phyloP scores from a whole-genome alignment of 2,329 filamentous ascomycete genomes.

The Colletotrichum paranaense region DNA sequence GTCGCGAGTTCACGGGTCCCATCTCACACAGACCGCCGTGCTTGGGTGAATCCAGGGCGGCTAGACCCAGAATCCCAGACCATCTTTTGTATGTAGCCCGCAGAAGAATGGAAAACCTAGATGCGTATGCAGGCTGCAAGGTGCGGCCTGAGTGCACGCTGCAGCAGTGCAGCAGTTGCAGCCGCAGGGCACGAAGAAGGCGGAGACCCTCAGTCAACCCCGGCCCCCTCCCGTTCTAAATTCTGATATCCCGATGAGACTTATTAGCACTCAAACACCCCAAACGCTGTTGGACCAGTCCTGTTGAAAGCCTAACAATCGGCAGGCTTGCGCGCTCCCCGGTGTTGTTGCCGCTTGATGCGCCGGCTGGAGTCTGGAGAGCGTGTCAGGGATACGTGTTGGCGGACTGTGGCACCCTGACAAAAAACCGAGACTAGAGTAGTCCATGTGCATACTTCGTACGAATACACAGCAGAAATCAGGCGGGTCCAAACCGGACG shows the following conservation, averaged over 20 bases:
- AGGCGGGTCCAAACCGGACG: not conserved
- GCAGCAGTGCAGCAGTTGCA: conserved; percentile 11
- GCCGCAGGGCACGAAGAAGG: conserved; percentile 16
- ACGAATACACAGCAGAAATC: not conserved
- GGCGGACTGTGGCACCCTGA: not conserved
- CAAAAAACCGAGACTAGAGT: not conserved
- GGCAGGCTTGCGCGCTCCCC: not conserved
- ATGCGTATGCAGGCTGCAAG: conserved; percentile 6
- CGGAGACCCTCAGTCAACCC: not conserved
- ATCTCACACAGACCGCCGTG: not conserved
- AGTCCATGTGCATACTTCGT: not conserved
- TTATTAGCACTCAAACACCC: not conserved
- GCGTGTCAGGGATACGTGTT: not conserved
- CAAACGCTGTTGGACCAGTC: not conserved
- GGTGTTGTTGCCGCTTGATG: not conserved
- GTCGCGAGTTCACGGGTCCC: not conserved
- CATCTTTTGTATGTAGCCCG: not conserved
- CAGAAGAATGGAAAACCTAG: not conserved
- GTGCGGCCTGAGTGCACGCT: conserved; percentile 9
- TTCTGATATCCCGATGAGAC: not conserved
- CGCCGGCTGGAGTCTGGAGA: not conserved
- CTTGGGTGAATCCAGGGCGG: not conserved
- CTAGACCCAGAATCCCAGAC: not conserved
- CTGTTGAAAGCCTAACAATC: not conserved
- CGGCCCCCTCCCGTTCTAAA: not conserved